Evolutionary conservation across 805 yeast species (phyloP).

Genomic region (Citeromyces nyonsensis): DNA sequence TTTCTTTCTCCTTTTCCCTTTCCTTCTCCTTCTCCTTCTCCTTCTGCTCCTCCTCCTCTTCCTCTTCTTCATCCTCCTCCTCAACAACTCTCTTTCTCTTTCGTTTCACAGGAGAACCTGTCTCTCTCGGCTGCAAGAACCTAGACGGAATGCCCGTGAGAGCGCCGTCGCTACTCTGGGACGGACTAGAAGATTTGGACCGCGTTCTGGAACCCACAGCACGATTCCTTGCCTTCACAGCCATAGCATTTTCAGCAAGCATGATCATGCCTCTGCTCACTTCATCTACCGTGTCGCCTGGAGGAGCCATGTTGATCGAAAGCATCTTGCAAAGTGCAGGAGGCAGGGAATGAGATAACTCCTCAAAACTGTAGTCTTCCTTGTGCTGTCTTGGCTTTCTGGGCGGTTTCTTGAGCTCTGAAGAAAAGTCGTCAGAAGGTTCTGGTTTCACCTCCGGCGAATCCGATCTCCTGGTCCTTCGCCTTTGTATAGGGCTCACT

Average conservation of each 20-base stretch:
- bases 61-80: too few species aligned
- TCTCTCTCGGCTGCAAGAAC: too few species aligned
- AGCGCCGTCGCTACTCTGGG: too few species aligned
- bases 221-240: neutral
- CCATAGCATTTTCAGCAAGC: constrained; percentile 1
- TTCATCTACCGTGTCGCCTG: constrained; percentile 5
- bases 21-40: too few species aligned
- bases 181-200: too few species aligned
- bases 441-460: constrained; percentile 1
- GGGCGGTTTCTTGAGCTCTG: neutral
- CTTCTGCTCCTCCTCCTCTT: too few species aligned
- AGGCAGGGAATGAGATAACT: constrained; percentile 3
- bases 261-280: too few species aligned
- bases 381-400: constrained; percentile 1
- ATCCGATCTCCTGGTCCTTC: neutral
- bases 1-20: too few species aligned
- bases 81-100: too few species aligned
- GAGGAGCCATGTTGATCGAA: constrained; percentile 8
- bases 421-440: neutral
- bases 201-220: neutral
- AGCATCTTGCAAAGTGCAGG: constrained; percentile 3
- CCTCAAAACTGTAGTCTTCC: neutral
- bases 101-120: too few species aligned
- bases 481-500: neutral
- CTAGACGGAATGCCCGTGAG: too few species aligned